Evolutionary conservation across 805 yeast genomes (phyloP).

Genomic region (Teunomyces pallodes): DNA sequence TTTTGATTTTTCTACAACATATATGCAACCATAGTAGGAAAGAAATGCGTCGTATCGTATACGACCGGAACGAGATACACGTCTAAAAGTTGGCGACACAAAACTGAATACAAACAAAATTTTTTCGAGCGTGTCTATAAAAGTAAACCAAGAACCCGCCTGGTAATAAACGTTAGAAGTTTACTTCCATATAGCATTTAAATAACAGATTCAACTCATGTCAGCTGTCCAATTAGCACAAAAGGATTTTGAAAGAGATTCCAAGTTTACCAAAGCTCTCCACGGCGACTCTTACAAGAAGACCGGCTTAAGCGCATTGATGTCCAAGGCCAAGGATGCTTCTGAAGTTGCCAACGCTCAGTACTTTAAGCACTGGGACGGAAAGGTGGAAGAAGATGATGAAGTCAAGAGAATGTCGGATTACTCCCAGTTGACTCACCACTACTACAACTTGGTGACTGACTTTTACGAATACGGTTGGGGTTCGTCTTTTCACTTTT

Average conservation of each 20-base stretch:
- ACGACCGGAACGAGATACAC: conserved; percentile 3
- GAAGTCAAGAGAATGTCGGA: conserved; percentile 74
- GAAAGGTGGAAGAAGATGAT: conserved; percentile 71
- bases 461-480: conserved; percentile 99
- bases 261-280: conserved; percentile 76
- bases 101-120: conserved; percentile 1
- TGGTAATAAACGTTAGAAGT: not conserved
- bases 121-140: conserved; percentile 2
- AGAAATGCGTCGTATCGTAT: not conserved
- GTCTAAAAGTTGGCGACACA: not conserved
- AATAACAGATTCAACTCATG: conserved; percentile 7
- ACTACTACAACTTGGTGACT: conserved; percentile 94
- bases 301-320: conserved; percentile 73
- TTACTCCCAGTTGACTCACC: conserved; percentile 88
- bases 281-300: conserved; percentile 75
- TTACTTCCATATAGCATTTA: not conserved
- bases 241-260: conserved; percentile 58
- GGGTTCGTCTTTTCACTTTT: conserved; percentile 98
- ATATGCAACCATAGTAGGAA: not conserved
- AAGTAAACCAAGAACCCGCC: conserved; percentile 1
- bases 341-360: conserved; percentile 82
- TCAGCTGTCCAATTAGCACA: conserved; percentile 20
- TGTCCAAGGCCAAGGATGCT: conserved; percentile 71
- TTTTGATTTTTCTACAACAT: not conserved
- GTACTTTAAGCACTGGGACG: conserved; percentile 97